Evolutionary conservation across 1,284 basidiomycete species (phyloP), one percentile per base, ranked within the genome.

Genomic region (Trametes versicolor): DNA sequence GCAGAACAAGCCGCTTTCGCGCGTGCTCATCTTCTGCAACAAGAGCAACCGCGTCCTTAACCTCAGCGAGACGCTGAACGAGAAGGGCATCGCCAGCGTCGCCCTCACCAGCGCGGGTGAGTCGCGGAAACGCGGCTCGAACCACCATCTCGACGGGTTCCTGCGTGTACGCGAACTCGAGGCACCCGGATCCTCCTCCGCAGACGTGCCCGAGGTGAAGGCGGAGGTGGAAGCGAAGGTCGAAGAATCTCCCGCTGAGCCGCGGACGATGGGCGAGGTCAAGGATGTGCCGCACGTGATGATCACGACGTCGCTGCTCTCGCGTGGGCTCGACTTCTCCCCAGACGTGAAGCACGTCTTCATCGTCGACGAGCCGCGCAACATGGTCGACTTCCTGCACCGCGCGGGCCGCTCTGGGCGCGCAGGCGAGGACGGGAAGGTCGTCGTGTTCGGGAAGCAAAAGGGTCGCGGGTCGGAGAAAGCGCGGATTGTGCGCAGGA

Each of bases 301-400:
- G 70, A 85, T 97, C 62, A 96, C 95, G 27, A 97, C 95, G 0
- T 96, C 95, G 12, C 82, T 97, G 25, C 88, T 97, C 34, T 95
- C 94, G n/a, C 87, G 96, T 19, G 96, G 95, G 3, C 84, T 97
- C 12, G 96, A 97, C 76, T 97, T 97, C 73, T 82, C 88, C 17
- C 88, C 94, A 0, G 79, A 81, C 4, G 88, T 96, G 69, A 83
- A 85, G 66, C 88, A 95, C 68, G 91, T 96, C 4, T 91, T 96
- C 76, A 90, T 96, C 69, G 83, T 93, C 29, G 95, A 96, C 69
- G 88, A 93, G 72, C 93, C 94, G 27, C 81, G 92, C 68, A 96
- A 94, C 75, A 92, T 93, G 82, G 85, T 96, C 50, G 94, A 97
- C 77, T 96, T 97, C 74, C 77, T 97, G 65, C 95, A 97, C 78